Percentiles rank a stretch among this genome's conserved stretches.
Evolutionary conservation across 371 early-diverging fungal genomes (phyloP).

Genomic region (Caulochytrium protostelioides): DNA sequence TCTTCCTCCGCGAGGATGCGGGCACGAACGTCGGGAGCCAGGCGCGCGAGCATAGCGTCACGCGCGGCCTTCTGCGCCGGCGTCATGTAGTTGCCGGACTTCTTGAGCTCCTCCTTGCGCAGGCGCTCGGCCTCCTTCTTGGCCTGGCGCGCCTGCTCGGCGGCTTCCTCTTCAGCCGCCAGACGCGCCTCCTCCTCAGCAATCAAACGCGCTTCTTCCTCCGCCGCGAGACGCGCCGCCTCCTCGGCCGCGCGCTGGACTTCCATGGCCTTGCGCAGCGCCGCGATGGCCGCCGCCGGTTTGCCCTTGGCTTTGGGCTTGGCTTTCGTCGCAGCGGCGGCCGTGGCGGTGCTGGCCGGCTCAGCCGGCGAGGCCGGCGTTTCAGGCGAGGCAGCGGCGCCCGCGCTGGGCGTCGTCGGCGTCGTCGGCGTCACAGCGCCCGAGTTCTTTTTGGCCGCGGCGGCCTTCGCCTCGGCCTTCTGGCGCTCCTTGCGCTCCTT

Average conservation of each 20-base stretch:
- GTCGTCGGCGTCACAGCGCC: not conserved
- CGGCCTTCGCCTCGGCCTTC: conserved; percentile 14
- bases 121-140: conserved; percentile 25
- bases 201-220: conserved; percentile 7
- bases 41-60: too few species aligned
- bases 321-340: too few species aligned
- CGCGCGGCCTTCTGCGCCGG: conserved; percentile 84
- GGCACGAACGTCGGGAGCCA: too few species aligned
- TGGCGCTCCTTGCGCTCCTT: conserved; percentile 24
- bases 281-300: too few species aligned
- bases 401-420: too few species aligned
- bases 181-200: conserved; percentile 7
- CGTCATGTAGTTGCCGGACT: conserved; percentile 76
- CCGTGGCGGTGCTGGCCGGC: too few species aligned
- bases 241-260: too few species aligned
- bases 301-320: too few species aligned
- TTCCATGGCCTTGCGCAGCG: too few species aligned
- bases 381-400: too few species aligned
- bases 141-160: conserved; percentile 6
- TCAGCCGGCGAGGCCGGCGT: too few species aligned
- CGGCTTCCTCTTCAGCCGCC: conserved; percentile 6
- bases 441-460: not conserved
- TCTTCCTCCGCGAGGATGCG: too few species aligned
- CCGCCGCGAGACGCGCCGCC: conserved; percentile 3
- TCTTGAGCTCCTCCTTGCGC: conserved; percentile 56